These are phyloP conservation scores for Penicillium paneum DNA, from an alignment of 2,329 filamentous ascomycete genomes.

Conservation along the genomic window DNA sequence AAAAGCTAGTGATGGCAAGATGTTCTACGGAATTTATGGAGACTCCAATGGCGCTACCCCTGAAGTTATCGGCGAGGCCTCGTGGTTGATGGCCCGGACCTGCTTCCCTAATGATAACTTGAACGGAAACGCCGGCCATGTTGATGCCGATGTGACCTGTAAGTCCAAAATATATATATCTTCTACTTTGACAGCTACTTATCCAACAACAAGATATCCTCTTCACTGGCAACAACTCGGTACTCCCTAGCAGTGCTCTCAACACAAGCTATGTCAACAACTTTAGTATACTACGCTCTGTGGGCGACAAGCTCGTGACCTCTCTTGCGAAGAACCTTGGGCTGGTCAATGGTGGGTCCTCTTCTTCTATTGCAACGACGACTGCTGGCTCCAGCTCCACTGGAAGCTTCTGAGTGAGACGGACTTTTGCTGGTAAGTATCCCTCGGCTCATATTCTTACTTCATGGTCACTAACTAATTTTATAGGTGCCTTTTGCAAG, in stretches of 20 bases:
- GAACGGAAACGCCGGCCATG: slow-evolving; percentile 28
- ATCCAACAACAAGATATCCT: slow-evolving; percentile 24
- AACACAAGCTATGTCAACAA: slow-evolving; percentile 23
- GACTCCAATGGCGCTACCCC: slow-evolving; percentile 30
- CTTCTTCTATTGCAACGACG: slow-evolving; percentile 1
- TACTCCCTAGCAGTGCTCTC: slow-evolving; percentile 25
- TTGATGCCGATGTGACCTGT: slow-evolving; percentile 31
- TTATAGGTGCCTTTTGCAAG: slow-evolving; percentile 14
- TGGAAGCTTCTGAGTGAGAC: slow-evolving; percentile 15
- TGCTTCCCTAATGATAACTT: slow-evolving; percentile 32
- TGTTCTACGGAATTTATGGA: slow-evolving; percentile 36
- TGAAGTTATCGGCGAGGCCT: slow-evolving; percentile 33
- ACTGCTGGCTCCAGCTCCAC: not conserved
- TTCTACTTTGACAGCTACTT: not conserved
- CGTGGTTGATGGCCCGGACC: slow-evolving; percentile 35
- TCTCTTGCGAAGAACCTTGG: slow-evolving; percentile 22
- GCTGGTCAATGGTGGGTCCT: slow-evolving; percentile 6
- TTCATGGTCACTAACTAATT: not conserved
- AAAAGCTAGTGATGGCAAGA: slow-evolving; percentile 26
- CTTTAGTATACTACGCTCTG: slow-evolving; percentile 21
- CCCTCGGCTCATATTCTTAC: not conserved
- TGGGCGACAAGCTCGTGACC: slow-evolving; percentile 28
- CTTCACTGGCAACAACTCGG: slow-evolving; percentile 28
- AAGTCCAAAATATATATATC: not conserved
- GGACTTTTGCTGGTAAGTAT: slow-evolving; percentile 20